Percentiles rank a stretch among this genome's conserved stretches.
Evolutionary conservation across 1,284 basidiomycete species (phyloP).

Genomic region (Puccinia sorghi): DNA sequence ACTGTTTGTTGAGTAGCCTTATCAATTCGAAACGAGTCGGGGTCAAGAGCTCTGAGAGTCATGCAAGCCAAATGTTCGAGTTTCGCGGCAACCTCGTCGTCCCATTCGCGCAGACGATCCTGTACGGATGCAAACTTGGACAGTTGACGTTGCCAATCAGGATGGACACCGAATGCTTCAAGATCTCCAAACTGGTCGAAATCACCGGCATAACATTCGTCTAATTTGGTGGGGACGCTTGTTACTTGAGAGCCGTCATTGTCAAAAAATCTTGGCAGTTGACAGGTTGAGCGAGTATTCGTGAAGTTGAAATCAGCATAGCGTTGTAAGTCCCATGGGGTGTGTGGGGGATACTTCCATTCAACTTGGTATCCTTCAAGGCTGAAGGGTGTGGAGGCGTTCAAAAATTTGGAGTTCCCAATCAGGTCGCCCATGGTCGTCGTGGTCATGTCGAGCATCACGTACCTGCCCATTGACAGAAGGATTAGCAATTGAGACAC

Average conservation of each 20-base stretch:
- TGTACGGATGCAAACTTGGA: constrained; percentile 92
- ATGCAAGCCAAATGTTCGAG: constrained; percentile 77
- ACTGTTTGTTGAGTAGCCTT: constrained; percentile 88
- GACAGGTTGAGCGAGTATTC: constrained; percentile 72
- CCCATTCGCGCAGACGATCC: constrained; percentile 88
- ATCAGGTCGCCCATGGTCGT: constrained; percentile 85
- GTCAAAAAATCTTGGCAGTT: constrained; percentile 74
- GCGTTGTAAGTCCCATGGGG: constrained; percentile 78
- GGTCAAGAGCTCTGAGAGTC: constrained; percentile 77
- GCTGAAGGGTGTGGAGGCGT: constrained; percentile 74
- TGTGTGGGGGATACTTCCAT: constrained; percentile 74
- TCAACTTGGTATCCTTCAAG: constrained; percentile 71
- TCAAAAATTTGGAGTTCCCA: constrained; percentile 77
- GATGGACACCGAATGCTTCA: constrained; percentile 87
- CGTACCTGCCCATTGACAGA: constrained; percentile 60
- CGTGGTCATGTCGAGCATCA: constrained; percentile 88
- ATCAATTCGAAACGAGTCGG: constrained; percentile 90
- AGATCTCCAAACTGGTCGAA: constrained; percentile 93
- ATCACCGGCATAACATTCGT: constrained; percentile 75
- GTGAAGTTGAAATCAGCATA: constrained; percentile 76
- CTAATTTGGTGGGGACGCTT: constrained; percentile 59
- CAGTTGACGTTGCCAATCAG: constrained; percentile 76
- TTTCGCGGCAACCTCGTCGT: constrained; percentile 71
- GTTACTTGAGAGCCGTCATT: constrained; percentile 70
- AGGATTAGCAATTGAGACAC: neutral